Conservation (phyloP, 1,139 yeast genomes). For the Hansenula anomala region DNA sequence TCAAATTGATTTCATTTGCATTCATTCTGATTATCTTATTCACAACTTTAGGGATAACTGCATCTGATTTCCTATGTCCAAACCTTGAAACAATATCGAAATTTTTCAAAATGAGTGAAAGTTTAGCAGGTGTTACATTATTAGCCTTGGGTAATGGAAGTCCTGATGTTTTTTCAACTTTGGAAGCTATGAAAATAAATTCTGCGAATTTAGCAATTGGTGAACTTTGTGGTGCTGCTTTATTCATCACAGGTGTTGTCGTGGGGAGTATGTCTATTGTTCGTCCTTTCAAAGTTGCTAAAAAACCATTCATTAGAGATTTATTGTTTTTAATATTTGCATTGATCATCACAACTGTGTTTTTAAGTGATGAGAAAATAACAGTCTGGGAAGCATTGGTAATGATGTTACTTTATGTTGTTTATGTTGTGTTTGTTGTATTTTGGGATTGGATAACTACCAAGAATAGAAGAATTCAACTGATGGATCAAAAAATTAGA, state of each 20-base stretch:
- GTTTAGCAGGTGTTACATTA: constrained; percentile 82
- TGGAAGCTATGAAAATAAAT: constrained; percentile 68
- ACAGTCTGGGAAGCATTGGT: constrained; percentile 38
- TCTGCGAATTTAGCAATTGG: constrained; percentile 80
- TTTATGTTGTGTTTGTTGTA: constrained; percentile 34
- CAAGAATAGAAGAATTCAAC: constrained; percentile 19
- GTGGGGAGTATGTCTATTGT: constrained; percentile 74
- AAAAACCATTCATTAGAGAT: constrained; percentile 41
- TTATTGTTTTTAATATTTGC: constrained; percentile 27
- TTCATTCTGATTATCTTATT: constrained; percentile 38
- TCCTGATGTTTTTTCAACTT: constrained; percentile 85
- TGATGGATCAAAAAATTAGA: constrained; percentile 19
- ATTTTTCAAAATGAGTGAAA: constrained; percentile 63
- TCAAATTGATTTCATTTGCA: constrained; percentile 18
- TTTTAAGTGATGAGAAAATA: constrained; percentile 48
- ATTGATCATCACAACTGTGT: constrained; percentile 34
- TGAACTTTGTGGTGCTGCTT: constrained; percentile 82
- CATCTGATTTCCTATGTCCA: constrained; percentile 76
- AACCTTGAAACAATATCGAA: constrained; percentile 63
- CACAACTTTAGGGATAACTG: constrained; percentile 64
- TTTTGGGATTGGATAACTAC: constrained; percentile 32
- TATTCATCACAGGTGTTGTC: constrained; percentile 69
- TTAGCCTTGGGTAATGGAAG: constrained; percentile 91
- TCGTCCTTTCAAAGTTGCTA: constrained; percentile 59
- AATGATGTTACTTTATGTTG: constrained; percentile 37